Evolutionary conservation across 352 stramenopile genomes (phyloP).

Genomic region (Elongisporangium senticosum): DNA sequence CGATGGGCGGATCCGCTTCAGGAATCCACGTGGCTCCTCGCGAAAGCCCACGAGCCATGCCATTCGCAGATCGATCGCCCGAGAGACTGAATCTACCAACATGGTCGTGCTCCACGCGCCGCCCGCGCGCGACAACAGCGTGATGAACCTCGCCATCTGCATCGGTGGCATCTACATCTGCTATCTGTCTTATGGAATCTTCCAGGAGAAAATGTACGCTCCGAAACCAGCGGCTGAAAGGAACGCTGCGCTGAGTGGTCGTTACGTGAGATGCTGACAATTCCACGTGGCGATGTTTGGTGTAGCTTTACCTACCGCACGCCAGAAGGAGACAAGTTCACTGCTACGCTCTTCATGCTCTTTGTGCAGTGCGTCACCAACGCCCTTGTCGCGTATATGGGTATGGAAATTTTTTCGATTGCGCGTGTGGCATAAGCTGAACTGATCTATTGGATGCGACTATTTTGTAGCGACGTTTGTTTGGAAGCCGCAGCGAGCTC

Average conservation of each 20-base stretch:
- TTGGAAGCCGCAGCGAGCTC: constrained; percentile 65
- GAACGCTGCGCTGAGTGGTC: neutral
- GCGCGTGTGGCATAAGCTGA: neutral
- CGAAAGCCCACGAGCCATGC: neutral
- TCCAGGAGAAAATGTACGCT: constrained; percentile 91
- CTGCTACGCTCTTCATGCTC: constrained; percentile 88
- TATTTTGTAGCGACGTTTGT: constrained; percentile 61
- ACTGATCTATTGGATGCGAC: neutral
- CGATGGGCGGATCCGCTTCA: constrained; percentile 2
- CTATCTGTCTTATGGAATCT: constrained; percentile 91
- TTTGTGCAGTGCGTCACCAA: constrained; percentile 92
- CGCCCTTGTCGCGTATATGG: constrained; percentile 72
- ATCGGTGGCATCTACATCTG: constrained; percentile 90
- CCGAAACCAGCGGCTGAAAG: neutral
- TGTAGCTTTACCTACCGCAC: constrained; percentile 84
- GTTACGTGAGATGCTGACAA: neutral
- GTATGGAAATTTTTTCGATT: constrained; percentile 13
- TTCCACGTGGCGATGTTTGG: neutral
- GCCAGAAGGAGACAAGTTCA: constrained; percentile 83
- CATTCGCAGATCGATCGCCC: constrained; percentile 2
- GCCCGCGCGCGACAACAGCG: constrained; percentile 47
- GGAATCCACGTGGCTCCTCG: constrained; percentile 1
- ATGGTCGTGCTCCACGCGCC: constrained; percentile 41
- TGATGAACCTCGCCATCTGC: constrained; percentile 80
- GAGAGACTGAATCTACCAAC: neutral